Conservation (phyloP, 345 rosid species). For the Eutrema heterophyllum region DNA sequence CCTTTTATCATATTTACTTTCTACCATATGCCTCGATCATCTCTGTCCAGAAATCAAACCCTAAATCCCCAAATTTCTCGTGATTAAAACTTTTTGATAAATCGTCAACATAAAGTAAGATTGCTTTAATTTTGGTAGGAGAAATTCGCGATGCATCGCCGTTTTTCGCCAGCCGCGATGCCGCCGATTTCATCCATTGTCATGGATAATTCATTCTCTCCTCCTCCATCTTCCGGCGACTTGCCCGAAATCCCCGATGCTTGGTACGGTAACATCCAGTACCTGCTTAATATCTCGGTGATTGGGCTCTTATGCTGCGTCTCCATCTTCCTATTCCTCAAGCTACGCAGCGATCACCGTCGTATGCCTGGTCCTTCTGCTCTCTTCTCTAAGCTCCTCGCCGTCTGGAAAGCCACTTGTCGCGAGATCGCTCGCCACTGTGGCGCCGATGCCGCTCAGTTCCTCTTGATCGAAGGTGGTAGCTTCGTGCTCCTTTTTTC, state of each 20-base stretch:
- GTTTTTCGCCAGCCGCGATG: conserved; percentile 19
- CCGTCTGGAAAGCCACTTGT: conserved; percentile 93
- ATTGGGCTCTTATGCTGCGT: conserved; percentile 82
- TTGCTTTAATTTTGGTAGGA: background rate
- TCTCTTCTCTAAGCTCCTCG: conserved; percentile 69
- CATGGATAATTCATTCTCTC: conserved; percentile 26
- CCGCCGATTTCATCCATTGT: conserved; percentile 20
- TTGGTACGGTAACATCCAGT: conserved; percentile 94
- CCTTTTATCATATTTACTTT: background rate
- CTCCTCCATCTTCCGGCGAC: conserved; percentile 45
- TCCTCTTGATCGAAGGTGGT: conserved; percentile 85
- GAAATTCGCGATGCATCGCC: conserved; percentile 24
- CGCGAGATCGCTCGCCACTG: conserved; percentile 88
- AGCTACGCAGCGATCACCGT: conserved; percentile 95
- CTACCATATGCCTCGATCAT: conserved; percentile 3
- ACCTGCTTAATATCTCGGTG: conserved; percentile 78
- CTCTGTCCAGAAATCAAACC: conserved; percentile 4
- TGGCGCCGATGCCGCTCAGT: conserved; percentile 96
- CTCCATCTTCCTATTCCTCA: conserved; percentile 77
- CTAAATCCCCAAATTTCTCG: conserved; percentile 13
- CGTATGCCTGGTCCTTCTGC: conserved; percentile 82
- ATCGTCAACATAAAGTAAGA: background rate
- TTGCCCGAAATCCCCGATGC: conserved; percentile 45
- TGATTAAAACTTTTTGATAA: background rate
- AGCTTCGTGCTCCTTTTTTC: conserved; percentile 60